phyloP scores from a whole-genome alignment of 129 eudicot species.

The Lactuca saligna region DNA sequence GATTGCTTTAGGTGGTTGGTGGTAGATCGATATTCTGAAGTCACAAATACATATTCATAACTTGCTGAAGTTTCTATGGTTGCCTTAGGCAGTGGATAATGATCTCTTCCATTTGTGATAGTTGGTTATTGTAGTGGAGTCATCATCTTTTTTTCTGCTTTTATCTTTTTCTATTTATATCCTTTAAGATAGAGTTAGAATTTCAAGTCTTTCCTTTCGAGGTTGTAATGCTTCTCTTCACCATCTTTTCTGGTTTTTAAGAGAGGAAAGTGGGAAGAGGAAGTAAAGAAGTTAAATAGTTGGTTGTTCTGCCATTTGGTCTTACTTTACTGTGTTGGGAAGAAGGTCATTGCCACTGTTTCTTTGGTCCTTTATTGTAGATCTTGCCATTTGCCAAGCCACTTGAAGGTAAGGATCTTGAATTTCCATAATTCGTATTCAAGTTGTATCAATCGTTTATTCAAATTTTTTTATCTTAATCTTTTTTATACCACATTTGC shows the following conservation, averaged over 20 bases:
- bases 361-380: constrained; percentile 27
- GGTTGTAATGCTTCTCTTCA: constrained; percentile 34
- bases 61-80: constrained; percentile 20
- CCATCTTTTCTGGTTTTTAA: constrained; percentile 47
- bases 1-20: constrained; percentile 35
- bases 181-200: constrained; percentile 22
- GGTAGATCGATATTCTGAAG: constrained; percentile 18
- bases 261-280: constrained; percentile 38
- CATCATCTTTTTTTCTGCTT: constrained; percentile 13
- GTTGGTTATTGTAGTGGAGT: constrained; percentile 17
- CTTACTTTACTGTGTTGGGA: constrained; percentile 24
- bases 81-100: constrained; percentile 26
- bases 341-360: constrained; percentile 30
- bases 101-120: constrained; percentile 28
- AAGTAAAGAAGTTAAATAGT: constrained; percentile 27
- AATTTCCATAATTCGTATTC: background rate
- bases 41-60: constrained; percentile 6
- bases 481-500: background rate
- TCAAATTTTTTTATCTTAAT: background rate
- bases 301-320: constrained; percentile 21
- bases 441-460: background rate
- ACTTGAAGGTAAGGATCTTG: constrained; percentile 46
- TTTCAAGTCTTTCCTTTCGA: constrained; percentile 21
- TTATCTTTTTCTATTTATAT: constrained; percentile 25
- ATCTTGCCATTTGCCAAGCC: constrained; percentile 44